Base-by-base conservation (phyloP, 345 rosid species). In the Eucalyptus dawsonii region DNA sequence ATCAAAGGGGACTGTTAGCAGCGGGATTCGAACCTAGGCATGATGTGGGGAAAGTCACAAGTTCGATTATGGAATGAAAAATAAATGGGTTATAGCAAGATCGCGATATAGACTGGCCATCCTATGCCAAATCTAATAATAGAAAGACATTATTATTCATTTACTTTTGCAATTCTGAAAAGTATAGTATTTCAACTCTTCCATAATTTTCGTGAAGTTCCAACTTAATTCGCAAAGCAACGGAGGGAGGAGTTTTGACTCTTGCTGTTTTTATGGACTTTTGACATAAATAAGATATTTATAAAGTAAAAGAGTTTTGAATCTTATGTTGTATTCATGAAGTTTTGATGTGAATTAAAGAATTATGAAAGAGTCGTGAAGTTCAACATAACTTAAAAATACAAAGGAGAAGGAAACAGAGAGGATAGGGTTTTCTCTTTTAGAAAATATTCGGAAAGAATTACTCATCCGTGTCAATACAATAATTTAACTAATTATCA, bases 401-500 rank as follows among this genome's bases (percentile, higher is more conserved):
- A 34, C 7, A 5, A 10, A 37, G 27, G 45, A 21, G 8, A 37
- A 37, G 45, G 14, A 37, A 47, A 76, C 2, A 0, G 7, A 37
- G 8, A 37, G 25, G 27, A 3, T 76, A 19, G 37, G 72, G 8
- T 62, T n/a, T 19, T 76, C 3, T 72, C 17, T 31, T 17, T 15
- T 9, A 0, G 1, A 40, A 21, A 76, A 37, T 37, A 3, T 21
- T 15, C 2, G 2, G 25, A 54, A 54, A 54, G 9, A 3, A 54
- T 21, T 25, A 87, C 4, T 87, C 69, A 87, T 53, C 11, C 3
- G 9, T 87, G 5, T 86, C 45, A 16, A 31, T 27, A 50, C 58
- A 4, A 19, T 16, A 87, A 12, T 87, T 65, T 14, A 87, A 50
- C 53, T 53, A 42, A 10, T 72, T 72, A 3, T 9, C 7, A 9